phyloP scores from a whole-genome alignment of 2,329 filamentous ascomycete species.

The Sporothrix variecibatus region DNA sequence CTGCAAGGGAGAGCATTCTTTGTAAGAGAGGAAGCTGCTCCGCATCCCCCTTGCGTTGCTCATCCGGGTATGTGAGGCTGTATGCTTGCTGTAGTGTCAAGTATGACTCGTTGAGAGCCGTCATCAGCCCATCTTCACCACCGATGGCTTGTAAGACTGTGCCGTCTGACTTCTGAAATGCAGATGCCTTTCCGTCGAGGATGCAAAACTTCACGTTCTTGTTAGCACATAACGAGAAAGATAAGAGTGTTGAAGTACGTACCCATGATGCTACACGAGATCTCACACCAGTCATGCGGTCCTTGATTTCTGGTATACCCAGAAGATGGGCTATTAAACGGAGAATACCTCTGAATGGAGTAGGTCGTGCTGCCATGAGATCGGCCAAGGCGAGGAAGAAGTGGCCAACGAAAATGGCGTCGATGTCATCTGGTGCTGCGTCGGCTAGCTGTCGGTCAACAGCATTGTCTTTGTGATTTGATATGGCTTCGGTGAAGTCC shows the following conservation, averaged over 20 bases:
- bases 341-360: neutral
- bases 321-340: conserved; percentile 10
- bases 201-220: neutral
- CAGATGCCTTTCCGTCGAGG: conserved; percentile 8
- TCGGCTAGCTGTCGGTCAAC: neutral
- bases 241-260: neutral
- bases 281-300: conserved; percentile 2
- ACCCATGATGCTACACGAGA: conserved; percentile 18
- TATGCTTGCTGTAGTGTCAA: conserved; percentile 21
- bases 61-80: conserved; percentile 13
- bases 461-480: too few relatives aligned
- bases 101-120: conserved; percentile 10
- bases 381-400: conserved; percentile 13
- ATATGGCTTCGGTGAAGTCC: too few relatives aligned
- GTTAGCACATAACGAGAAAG: neutral
- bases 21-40: conserved; percentile 17
- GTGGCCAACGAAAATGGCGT: conserved; percentile 20
- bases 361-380: neutral
- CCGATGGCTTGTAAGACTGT: conserved; percentile 13
- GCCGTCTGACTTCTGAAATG: neutral
- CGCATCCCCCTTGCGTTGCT: conserved; percentile 6
- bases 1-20: neutral
- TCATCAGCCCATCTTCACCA: neutral
- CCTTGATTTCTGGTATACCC: neutral
- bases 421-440: neutral